A percentile compares a stretch with the other conserved stretches of the same genome.
phyloP scores from a whole-genome alignment of 129 eudicot genomes.

The Glebionis coronaria region DNA sequence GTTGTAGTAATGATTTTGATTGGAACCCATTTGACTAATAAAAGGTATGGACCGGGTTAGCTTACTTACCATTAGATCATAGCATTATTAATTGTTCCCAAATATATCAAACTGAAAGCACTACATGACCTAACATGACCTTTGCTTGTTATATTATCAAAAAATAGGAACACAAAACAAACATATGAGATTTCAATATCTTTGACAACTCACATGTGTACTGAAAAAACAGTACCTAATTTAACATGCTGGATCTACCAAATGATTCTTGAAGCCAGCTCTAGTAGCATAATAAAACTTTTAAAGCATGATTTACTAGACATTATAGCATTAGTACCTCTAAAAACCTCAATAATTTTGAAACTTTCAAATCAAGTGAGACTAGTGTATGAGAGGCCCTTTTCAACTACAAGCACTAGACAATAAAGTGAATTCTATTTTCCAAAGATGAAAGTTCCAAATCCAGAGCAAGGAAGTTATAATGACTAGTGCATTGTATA shows the following conservation, averaged over 20 bases:
- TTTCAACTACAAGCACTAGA: conserved; percentile 30
- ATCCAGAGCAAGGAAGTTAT: conserved; percentile 13
- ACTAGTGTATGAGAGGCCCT: conserved; percentile 2
- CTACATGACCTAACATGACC: conserved; percentile 16
- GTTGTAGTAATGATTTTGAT: background rate
- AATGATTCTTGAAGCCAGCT: conserved; percentile 25
- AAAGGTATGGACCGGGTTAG: background rate
- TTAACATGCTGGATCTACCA: conserved; percentile 29
- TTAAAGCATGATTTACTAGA: conserved; percentile 15
- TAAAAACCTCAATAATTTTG: background rate
- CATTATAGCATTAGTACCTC: background rate
- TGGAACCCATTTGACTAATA: conserved; percentile 1
- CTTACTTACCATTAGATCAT: background rate
- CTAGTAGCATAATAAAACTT: conserved; percentile 18
- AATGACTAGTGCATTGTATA: conserved; percentile 8
- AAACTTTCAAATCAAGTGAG: conserved; percentile 22
- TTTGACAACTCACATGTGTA: conserved; percentile 44
- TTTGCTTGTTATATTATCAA: conserved; percentile 16
- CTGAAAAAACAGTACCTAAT: conserved; percentile 30
- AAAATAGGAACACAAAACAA: conserved; percentile 26
- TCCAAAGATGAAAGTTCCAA: conserved; percentile 18
- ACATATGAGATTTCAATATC: conserved; percentile 41
- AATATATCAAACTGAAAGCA: conserved; percentile 5
- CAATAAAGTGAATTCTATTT: conserved; percentile 13
- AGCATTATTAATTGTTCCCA: background rate